A percentile compares a stretch with the other conserved stretches of the same genome.
These are phyloP conservation scores for Plenodomus tracheiphilus DNA, from an alignment of 2,329 filamentous ascomycete species.

Conservation along the genomic window DNA sequence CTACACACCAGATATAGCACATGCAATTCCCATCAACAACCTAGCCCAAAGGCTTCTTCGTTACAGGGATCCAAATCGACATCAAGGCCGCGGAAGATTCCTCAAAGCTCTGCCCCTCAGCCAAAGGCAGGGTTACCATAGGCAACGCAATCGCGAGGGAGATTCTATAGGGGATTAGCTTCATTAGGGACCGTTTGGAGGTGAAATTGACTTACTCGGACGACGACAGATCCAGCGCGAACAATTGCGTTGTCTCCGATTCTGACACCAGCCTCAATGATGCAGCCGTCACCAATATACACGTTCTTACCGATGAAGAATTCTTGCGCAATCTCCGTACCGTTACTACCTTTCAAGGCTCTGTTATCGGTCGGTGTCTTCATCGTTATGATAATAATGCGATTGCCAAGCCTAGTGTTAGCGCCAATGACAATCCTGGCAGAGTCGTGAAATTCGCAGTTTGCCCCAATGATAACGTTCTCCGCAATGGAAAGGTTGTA, in stretches of 20 bases:
- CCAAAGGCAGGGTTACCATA: conserved; percentile 52
- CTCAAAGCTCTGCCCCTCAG: conserved; percentile 13
- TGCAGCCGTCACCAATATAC: conserved; percentile 65
- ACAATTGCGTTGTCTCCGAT: conserved; percentile 59
- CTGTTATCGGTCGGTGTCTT: conserved; percentile 73
- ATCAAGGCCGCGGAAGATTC: background rate
- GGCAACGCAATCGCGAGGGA: conserved; percentile 52
- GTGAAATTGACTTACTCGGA: conserved; percentile 49
- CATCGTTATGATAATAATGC: conserved; percentile 82
- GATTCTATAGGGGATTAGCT: conserved; percentile 46
- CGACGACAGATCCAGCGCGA: conserved; percentile 59
- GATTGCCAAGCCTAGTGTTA: conserved; percentile 70
- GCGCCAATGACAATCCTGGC: conserved; percentile 80
- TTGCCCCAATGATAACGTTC: conserved; percentile 79
- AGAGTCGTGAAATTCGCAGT: conserved; percentile 87
- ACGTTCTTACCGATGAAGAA: conserved; percentile 77
- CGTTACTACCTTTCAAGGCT: conserved; percentile 72
- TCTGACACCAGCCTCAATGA: conserved; percentile 60
- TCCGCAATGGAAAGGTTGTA: conserved; percentile 91
- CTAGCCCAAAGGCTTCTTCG: background rate
- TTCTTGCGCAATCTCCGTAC: conserved; percentile 68
- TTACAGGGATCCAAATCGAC: background rate
- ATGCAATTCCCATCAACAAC: conserved; percentile 4
- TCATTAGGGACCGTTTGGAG: background rate
- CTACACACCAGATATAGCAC: conserved; percentile 2